Conservation (phyloP, 1,139 yeast species). For the Debaryomyces udenii region DNA sequence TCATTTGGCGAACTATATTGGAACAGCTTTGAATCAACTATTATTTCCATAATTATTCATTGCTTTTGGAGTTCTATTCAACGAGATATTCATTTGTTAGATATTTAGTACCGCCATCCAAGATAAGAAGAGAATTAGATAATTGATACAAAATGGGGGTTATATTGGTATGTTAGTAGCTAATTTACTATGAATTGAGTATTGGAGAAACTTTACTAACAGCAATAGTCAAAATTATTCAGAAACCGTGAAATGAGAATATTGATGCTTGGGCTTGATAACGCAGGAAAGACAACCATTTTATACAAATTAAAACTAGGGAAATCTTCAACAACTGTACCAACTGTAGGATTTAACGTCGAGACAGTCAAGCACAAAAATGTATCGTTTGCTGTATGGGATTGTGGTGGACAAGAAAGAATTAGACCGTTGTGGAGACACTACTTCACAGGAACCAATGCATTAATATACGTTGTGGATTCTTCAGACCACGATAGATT, state of each 20-base stretch:
- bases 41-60: too few species aligned
- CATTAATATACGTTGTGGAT: slow-evolving; percentile 91
- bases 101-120: neutral
- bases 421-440: slow-evolving; percentile 94
- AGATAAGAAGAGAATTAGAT: neutral
- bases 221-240: slow-evolving; percentile 40
- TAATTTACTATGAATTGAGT: neutral
- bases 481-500: slow-evolving; percentile 72
- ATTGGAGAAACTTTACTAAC: slow-evolving; percentile 11
- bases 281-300: slow-evolving; percentile 88
- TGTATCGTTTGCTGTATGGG: slow-evolving; percentile 93
- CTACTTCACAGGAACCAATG: slow-evolving; percentile 91
- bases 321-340: slow-evolving; percentile 79
- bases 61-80: too few species aligned
- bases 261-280: slow-evolving; percentile 89
- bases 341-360: slow-evolving; percentile 93
- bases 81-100: too few species aligned
- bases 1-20: too few species aligned
- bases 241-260: slow-evolving; percentile 76
- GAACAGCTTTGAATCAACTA: too few species aligned
- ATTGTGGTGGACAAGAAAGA: slow-evolving; percentile 94
- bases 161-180: slow-evolving; percentile 10
- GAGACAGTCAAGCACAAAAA: slow-evolving; percentile 89
- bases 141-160: slow-evolving; percentile 10
- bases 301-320: slow-evolving; percentile 74